phyloP scores from a whole-genome alignment of 2,329 filamentous ascomycete species.

The Venturia asperata region DNA sequence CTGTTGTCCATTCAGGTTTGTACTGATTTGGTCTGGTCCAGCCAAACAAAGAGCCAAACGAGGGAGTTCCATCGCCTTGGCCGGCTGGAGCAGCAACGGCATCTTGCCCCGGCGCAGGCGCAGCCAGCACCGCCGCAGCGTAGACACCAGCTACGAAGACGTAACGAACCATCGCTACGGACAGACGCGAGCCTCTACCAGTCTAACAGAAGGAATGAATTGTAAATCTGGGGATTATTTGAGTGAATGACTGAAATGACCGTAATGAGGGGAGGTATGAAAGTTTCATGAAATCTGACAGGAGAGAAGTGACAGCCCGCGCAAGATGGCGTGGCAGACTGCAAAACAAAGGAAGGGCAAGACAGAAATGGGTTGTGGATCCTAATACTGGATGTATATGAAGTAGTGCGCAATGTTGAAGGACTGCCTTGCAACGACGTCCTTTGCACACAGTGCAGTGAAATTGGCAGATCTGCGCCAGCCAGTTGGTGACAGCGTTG shows the following conservation, averaged over 20 bases:
- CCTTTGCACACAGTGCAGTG: not conserved
- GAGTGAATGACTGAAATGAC: not conserved
- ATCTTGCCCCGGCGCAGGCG: slow-evolving; percentile 12
- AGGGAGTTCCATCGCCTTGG: not conserved
- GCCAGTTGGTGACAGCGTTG: not conserved
- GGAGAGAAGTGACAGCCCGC: not conserved
- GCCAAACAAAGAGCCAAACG: not conserved
- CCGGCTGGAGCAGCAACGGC: slow-evolving; percentile 11
- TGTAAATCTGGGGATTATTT: not conserved
- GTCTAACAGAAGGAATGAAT: not conserved
- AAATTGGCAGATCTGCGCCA: slow-evolving; percentile 6
- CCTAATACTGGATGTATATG: not conserved
- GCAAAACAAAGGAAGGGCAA: not conserved
- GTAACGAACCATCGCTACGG: slow-evolving; percentile 10
- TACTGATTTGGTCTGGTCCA: not conserved
- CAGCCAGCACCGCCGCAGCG: slow-evolving; percentile 9
- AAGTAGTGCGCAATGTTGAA: slow-evolving; percentile 7
- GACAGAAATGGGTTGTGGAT: too few relatives aligned
- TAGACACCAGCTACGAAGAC: slow-evolving; percentile 13
- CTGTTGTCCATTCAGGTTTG: not conserved
- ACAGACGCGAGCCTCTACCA: not conserved
- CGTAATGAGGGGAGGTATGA: not conserved
- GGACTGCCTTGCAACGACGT: not conserved
- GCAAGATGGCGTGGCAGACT: not conserved
- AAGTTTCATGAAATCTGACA: not conserved